Base-by-base conservation (phyloP, 371 early-diverging fungal species). In the Entomophthora muscae region DNA sequence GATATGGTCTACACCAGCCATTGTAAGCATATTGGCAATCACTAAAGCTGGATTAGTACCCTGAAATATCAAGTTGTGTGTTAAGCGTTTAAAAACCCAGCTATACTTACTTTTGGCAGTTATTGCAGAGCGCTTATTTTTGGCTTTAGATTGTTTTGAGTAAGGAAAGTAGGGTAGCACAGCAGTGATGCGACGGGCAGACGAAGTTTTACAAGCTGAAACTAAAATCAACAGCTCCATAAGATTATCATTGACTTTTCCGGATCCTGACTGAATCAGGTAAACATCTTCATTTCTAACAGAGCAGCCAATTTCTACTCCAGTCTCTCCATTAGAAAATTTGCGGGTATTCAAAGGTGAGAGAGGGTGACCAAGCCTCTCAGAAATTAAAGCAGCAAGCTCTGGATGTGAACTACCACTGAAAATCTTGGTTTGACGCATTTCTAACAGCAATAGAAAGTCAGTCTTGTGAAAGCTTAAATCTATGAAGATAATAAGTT, bases 151-250 rank as follows among this genome's bases (percentile, higher is more conserved):
- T 72, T 95, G 95, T 74, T 93, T 94, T 42, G 87, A 88, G 79
- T 98, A 98, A 22, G 98, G 98, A 69, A 92, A 93, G 72, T 93
- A 97, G 52, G 98, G 98, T 63, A 97, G 75, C 53, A 90, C 86
- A 32, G 88, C 90, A 55, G 90, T 79, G 26, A 66, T 32, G 7
- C 60, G 31, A 23, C 52, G 33, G 7, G 63, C 61, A 28, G 32
- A 65, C 5, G 29, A 52, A 51, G 23, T 83, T 71, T 86, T 87
- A 69, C 93, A 93, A 57, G 95, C 93, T 67, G 90, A 88, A 68
- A 96, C 86, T 91, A 96, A 89, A 65, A 97, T 93, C 66, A 95
- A 80, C 60, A 94, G 80, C 75, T 97, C 98, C 84, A 96, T 91
- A 59, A 97, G 74, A 65, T 93, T 88, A 75, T 97, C 98, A 72